Conservation (phyloP, 2,329 filamentous ascomycete genomes). For the Periconia sp. region DNA sequence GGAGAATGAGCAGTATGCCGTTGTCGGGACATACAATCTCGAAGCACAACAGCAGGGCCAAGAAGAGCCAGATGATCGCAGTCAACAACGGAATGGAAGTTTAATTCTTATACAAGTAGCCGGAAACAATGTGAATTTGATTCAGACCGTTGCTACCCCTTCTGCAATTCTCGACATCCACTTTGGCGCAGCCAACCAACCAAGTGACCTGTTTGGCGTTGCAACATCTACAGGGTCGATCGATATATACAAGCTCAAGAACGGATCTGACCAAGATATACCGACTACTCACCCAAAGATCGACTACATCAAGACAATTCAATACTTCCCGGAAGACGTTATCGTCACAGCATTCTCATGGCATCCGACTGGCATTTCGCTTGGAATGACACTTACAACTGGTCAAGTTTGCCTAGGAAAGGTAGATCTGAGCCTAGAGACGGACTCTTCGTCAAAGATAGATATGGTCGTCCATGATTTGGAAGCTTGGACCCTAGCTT, state of each 20-base stretch:
- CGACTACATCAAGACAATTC: conserved; percentile 50
- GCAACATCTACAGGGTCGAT: conserved; percentile 79
- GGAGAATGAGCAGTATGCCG: conserved; percentile 66
- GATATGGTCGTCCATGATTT: conserved; percentile 55
- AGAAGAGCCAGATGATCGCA: too few species aligned
- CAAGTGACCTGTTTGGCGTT: conserved; percentile 66
- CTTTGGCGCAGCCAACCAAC: conserved; percentile 62
- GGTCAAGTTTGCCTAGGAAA: conserved; percentile 60
- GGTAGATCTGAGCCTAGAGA: conserved; percentile 34
- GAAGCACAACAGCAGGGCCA: conserved; percentile 49
- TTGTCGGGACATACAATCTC: conserved; percentile 86
- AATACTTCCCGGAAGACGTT: conserved; percentile 61
- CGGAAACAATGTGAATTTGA: conserved; percentile 56
- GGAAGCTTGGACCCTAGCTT: conserved; percentile 77
- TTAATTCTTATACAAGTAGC: conserved; percentile 69
- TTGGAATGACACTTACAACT: conserved; percentile 75
- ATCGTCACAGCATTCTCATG: conserved; percentile 77
- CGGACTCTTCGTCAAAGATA: conserved; percentile 16
- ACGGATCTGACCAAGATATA: not conserved
- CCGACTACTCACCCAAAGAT: conserved; percentile 29
- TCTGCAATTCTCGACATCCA: conserved; percentile 86
- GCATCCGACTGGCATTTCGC: conserved; percentile 64
- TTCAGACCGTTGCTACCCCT: conserved; percentile 67
- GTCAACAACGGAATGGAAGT: conserved; percentile 75
- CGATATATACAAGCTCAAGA: conserved; percentile 63